Conservation (phyloP, 2,329 filamentous ascomycete genomes). For the Penicillium sclerotiorum region DNA sequence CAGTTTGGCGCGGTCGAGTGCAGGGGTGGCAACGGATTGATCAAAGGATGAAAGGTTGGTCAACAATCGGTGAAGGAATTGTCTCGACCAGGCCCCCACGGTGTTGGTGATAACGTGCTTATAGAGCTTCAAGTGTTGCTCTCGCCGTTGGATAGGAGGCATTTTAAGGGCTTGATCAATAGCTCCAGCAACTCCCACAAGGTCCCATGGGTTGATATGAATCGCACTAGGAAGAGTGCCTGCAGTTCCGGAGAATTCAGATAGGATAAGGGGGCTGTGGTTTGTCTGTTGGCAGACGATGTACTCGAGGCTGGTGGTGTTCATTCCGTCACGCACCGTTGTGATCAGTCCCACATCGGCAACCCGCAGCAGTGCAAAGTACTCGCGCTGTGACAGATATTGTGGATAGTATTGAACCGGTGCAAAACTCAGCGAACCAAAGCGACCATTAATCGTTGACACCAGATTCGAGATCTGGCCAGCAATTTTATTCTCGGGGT, state of each 20-base stretch:
- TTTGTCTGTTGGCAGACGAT: slow-evolving; percentile 87
- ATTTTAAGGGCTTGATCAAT: slow-evolving; percentile 82
- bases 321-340: slow-evolving; percentile 95
- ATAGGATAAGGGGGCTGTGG: slow-evolving; percentile 86
- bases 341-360: slow-evolving; percentile 94
- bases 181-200: slow-evolving; percentile 77
- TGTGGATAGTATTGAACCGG: slow-evolving; percentile 95
- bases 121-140: slow-evolving; percentile 76
- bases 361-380: slow-evolving; percentile 87
- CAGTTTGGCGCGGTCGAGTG: slow-evolving; percentile 74
- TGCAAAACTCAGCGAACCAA: slow-evolving; percentile 83
- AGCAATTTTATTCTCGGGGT: slow-evolving; percentile 76
- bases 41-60: slow-evolving; percentile 78
- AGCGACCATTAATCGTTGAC: slow-evolving; percentile 86
- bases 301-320: slow-evolving; percentile 94
- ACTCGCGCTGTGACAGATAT: slow-evolving; percentile 86
- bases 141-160: slow-evolving; percentile 64
- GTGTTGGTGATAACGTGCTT: slow-evolving; percentile 82
- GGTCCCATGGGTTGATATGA: slow-evolving; percentile 96
- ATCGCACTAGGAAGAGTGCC: slow-evolving; percentile 83
- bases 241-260: slow-evolving; percentile 94
- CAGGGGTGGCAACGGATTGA: slow-evolving; percentile 74
- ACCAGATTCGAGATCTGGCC: slow-evolving; percentile 90
- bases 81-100: slow-evolving; percentile 81
- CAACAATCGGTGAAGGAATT: slow-evolving; percentile 76